Evolutionary conservation across 2,329 filamentous ascomycete genomes (phyloP), one percentile per base, ranked within the genome.

Genomic region (Pestalotiopsis sp.): DNA sequence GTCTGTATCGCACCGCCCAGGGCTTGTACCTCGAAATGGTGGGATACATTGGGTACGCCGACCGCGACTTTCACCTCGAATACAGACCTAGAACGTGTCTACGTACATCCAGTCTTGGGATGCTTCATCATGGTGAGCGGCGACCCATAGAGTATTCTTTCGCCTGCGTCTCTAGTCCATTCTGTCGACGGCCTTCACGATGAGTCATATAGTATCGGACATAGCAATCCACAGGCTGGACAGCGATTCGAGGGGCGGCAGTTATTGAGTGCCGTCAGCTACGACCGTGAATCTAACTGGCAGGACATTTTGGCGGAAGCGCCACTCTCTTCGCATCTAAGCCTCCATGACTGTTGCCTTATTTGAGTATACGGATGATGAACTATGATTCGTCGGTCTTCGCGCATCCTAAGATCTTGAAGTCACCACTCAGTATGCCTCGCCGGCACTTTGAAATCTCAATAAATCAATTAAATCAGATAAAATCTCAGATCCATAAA

Each of bases 21-120:
- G 39, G n/a, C 20, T 45, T 64, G 61, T 64, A 64, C 61, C 61
- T 49, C 17, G 38, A 45, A 52, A 6, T 45, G 61, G 61, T 45
- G 61, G 61, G 61, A 31, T 64, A 64, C 61, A 25, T 64, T 31
- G 23, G 61, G 39, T 64, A 64, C 61, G 38, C 20, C 20, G 11
- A 2, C n/a, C 17, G n/a, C 12, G 20, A 64, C 20, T 17, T 39
- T 23, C 25, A 20, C n/a, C n/a, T 36, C 31, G 25, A 3, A 11
- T 20, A 25, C 20, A 13, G 25, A 17, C 9, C 20, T 11, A 11
- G 31, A 14, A 41, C 25, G 3, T 31, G 13, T n/a, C 31, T 38
- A 39, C 6, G 3, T 36, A 6, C 27, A 62, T 31, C 5, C 3
- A 36, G 57, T 36, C 57, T 20, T 59, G 52, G 20, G 4, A 36